Conservation (phyloP, 306 rosid genomes). For the Quercus engelmannii region DNA sequence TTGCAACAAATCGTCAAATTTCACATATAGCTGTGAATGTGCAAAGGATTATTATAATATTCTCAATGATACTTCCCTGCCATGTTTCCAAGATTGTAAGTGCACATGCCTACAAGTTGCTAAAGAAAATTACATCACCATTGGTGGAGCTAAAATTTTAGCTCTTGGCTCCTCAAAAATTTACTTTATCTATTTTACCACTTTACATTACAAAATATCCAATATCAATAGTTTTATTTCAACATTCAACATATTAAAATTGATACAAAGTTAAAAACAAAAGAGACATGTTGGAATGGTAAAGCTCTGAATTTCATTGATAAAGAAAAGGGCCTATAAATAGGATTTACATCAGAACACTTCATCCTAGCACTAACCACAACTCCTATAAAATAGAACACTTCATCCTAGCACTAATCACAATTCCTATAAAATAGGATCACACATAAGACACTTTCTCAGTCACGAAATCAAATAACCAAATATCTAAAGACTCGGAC, state of each 20-base stretch:
- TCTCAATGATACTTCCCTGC: constrained; percentile 54
- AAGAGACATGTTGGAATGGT: too few relatives aligned
- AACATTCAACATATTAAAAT: too few relatives aligned
- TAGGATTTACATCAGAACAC: neutral
- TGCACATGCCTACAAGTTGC: neutral
- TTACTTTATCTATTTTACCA: too few relatives aligned
- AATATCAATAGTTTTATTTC: too few relatives aligned
- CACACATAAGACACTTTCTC: neutral
- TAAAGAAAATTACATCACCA: neutral
- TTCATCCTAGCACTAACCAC: neutral
- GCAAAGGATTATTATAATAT: constrained; percentile 62
- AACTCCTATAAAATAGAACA: neutral
- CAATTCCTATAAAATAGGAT: neutral
- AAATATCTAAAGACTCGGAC: neutral
- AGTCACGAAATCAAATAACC: neutral
- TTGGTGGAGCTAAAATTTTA: too few relatives aligned
- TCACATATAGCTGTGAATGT: constrained; percentile 53
- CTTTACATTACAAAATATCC: too few relatives aligned
- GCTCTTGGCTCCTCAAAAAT: rapidly evolving
- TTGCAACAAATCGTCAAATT: constrained; percentile 66
- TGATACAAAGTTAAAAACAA: too few relatives aligned
- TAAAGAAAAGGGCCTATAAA: neutral
- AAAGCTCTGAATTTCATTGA: too few relatives aligned
- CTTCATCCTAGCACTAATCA: too few relatives aligned
- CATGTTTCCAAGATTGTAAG: constrained; percentile 83